Percentiles rank a stretch among this genome's conserved stretches.
Evolutionary conservation across 345 rosid genomes (phyloP).

Genomic region (Stellera chamaejasme): DNA sequence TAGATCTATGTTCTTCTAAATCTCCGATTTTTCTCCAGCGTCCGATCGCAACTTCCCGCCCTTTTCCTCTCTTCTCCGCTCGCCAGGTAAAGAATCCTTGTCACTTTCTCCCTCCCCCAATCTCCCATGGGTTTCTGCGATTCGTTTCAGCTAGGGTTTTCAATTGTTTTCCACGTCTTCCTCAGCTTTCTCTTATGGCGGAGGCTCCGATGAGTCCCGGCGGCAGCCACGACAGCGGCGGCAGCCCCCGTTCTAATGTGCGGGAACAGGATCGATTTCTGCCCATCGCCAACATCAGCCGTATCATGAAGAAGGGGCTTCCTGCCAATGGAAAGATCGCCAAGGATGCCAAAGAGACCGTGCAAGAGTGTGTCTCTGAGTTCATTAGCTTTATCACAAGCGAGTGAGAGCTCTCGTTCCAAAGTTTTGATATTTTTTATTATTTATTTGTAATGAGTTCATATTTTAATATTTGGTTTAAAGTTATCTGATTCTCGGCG

Average conservation of each 20-base stretch:
- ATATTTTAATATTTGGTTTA: not conserved
- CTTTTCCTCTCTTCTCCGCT: no score
- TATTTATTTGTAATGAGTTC: not conserved
- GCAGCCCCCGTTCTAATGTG: not conserved
- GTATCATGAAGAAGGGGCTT: conserved; percentile 5
- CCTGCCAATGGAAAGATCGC: conserved; percentile 6
- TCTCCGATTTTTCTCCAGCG: no score
- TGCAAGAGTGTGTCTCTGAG: conserved; percentile 5
- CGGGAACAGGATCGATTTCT: conserved; percentile 7
- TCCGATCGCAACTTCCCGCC: no score
- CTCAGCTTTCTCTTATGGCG: not conserved
- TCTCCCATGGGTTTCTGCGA: conserved; percentile 2
- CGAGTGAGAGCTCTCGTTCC: not conserved
- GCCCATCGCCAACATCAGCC: conserved; percentile 7
- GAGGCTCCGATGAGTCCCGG: conserved; percentile 8
- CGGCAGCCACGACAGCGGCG: not conserved
- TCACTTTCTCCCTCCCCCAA: no score
- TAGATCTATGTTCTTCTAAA: no score
- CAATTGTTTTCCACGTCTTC: not conserved
- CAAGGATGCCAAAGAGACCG: not conserved
- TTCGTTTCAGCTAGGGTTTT: conserved; percentile 5
- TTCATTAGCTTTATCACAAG: not conserved
- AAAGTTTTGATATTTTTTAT: not conserved
- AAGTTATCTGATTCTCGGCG: not conserved
- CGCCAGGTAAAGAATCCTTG: conserved; percentile 1